A percentile compares a stretch with the other conserved stretches of the same genome.
phyloP scores from a whole-genome alignment of 495 filamentous ascomycete species.

The Penicillium silybi region DNA sequence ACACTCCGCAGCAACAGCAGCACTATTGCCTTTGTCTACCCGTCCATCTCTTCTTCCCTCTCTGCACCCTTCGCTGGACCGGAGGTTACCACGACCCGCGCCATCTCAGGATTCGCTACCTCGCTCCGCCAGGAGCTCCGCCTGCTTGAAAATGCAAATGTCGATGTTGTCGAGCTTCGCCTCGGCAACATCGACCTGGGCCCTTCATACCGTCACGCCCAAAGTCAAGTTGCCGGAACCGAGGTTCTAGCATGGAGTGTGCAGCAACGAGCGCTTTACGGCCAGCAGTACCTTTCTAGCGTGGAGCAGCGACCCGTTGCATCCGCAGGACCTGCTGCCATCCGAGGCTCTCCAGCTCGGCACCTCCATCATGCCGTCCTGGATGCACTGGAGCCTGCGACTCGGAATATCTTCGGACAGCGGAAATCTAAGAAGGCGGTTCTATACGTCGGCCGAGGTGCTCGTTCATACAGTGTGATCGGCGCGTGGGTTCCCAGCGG shows the following conservation, averaged over 20 bases:
- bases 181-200: slow-evolving; percentile 80
- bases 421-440: slow-evolving; percentile 42
- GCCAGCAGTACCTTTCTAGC: slow-evolving; percentile 40
- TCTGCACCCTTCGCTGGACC: slow-evolving; percentile 79
- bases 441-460: slow-evolving; percentile 76
- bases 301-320: slow-evolving; percentile 42
- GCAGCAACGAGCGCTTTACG: slow-evolving; percentile 42
- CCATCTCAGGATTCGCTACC: slow-evolving; percentile 72
- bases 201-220: slow-evolving; percentile 36
- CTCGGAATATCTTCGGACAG: slow-evolving; percentile 37
- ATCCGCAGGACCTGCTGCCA: slow-evolving; percentile 37
- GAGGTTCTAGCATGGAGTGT: slow-evolving; percentile 67
- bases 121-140: slow-evolving; percentile 73
- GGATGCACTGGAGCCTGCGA: slow-evolving; percentile 64
- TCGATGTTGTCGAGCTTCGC: slow-evolving; percentile 77
- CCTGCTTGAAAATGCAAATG: slow-evolving; percentile 42
- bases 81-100: slow-evolving; percentile 73
- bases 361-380: slow-evolving; percentile 82
- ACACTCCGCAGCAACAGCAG: slow-evolving; percentile 47
- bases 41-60: slow-evolving; percentile 78
- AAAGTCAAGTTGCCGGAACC: slow-evolving; percentile 45
- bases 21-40: slow-evolving; percentile 76
- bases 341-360: slow-evolving; percentile 63
- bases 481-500: slow-evolving; percentile 77
- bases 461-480: slow-evolving; percentile 76